Evolutionary conservation across 768 basidiomycete species (phyloP), one percentile per base, ranked within the genome.

Genomic region (Epithele typhae): DNA sequence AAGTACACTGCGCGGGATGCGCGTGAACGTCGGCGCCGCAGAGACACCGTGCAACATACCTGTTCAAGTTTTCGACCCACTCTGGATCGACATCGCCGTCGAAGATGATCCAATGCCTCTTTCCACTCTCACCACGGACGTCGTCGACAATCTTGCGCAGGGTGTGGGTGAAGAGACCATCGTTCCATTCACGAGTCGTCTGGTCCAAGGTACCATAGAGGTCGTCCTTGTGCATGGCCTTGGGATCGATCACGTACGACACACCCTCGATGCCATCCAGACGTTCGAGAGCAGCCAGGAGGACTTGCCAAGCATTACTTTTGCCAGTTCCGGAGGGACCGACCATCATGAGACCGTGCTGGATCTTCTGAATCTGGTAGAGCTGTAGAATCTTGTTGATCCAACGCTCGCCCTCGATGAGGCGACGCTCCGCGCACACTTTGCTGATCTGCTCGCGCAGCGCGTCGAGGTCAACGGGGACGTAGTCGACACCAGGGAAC

Each of bases 311-410:
- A 0, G 96, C 94, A 54, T 93, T 89, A 1, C 89, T 95, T 69
- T 99, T 99, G 24, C 96, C 96, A 39, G 80, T 92, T 22, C 95
- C 96, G 10, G 96, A 97, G 1, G 96, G 86, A 1, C 96, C 95
- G 23, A 99, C 96, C 92, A 99, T 96, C 96, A 99, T 98, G 34
- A 99, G 74, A 67, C 96, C 96, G 66, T 99, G 96, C 57, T 98
- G 95, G 53, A 98, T 99, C 71, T 93, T 97, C 69, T 99, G 96
- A 49, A 99, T 98, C 65, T 98, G 96, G 66, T 97, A 98, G 4
- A 99, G 77, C 63, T 99, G 96, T 12, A 99, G 75, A 48, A 97
- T 95, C 73, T 99, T 99, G 57, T 83, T 78, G 42, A 93, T 76
- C 95, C 96, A 99, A 25, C 79, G 77, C 37, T 94, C 89, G 17